Conservation (phyloP, 371 early-diverging fungal genomes). For the Fennellomyces sp. region DNA sequence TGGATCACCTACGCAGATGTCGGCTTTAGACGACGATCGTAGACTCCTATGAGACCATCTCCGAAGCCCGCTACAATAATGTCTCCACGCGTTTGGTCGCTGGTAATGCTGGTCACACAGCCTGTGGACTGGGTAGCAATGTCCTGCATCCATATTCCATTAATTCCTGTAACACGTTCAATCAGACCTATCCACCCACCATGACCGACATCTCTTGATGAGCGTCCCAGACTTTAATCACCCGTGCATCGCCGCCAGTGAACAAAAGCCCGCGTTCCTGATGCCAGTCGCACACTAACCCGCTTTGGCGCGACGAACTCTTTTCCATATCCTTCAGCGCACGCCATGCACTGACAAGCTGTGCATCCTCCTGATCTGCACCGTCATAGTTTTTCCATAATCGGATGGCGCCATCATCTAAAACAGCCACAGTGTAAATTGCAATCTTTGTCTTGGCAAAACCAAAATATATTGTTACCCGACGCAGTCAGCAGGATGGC, state of each 20-base stretch:
- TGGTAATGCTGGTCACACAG: constrained; percentile 73
- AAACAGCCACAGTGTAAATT: background rate
- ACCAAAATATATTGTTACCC: constrained; percentile 38
- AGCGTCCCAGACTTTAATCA: constrained; percentile 86
- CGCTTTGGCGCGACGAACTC: constrained; percentile 57
- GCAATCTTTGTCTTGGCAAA: background rate
- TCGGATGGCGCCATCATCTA: constrained; percentile 81
- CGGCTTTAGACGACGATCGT: constrained; percentile 70
- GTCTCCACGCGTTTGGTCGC: constrained; percentile 69
- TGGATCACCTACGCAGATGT: constrained; percentile 49
- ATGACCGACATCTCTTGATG: constrained; percentile 74
- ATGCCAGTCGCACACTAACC: constrained; percentile 81
- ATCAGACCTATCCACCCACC: constrained; percentile 38
- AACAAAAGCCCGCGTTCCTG: constrained; percentile 71
- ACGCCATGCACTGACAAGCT: constrained; percentile 78
- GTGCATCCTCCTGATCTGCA: constrained; percentile 56
- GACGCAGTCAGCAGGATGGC: constrained; percentile 82
- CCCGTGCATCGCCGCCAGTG: constrained; percentile 74
- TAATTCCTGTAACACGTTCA: background rate
- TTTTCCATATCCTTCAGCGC: constrained; percentile 73
- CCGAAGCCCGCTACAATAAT: constrained; percentile 80
- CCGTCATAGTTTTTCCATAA: constrained; percentile 76
- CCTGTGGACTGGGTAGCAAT: constrained; percentile 70
- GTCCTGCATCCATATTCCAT: constrained; percentile 49
- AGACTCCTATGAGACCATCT: constrained; percentile 82